phyloP scores from a whole-genome alignment of 176 grass and related monocot genomes.

The Carex myosuroides region DNA sequence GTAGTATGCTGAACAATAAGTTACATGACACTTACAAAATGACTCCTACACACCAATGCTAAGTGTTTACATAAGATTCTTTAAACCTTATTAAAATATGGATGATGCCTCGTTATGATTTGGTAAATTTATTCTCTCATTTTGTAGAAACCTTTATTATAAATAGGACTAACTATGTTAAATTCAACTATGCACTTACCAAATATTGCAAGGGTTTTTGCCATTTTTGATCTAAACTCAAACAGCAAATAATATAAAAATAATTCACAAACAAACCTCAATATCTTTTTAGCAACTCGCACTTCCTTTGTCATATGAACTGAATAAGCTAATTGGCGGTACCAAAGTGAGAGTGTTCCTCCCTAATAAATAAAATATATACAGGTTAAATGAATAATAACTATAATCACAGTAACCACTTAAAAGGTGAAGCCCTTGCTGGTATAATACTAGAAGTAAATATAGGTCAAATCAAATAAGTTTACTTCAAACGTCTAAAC shows the following conservation, averaged over 20 bases:
- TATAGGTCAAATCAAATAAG: background rate
- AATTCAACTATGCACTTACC: background rate
- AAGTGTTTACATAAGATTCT: background rate
- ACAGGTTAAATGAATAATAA: slow-evolving; percentile 1
- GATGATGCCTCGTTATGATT: background rate
- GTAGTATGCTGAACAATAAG: background rate
- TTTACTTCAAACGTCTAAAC: background rate
- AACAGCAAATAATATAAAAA: slow-evolving; percentile 8
- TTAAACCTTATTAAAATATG: background rate
- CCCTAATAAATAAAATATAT: slow-evolving; percentile 32
- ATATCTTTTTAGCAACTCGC: slow-evolving; percentile 69
- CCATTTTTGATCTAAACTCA: background rate
- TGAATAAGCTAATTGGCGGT: slow-evolving; percentile 41
- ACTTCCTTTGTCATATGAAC: slow-evolving; percentile 65
- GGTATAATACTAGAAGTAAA: background rate
- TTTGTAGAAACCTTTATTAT: background rate
- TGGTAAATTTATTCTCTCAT: slow-evolving; percentile 13
- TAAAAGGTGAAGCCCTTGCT: background rate
- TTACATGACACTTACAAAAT: background rate
- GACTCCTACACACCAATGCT: background rate
- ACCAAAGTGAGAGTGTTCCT: slow-evolving; percentile 86
- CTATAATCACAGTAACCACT: background rate
- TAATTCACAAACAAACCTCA: slow-evolving; percentile 44
- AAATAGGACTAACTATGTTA: background rate
- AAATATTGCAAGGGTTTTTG: background rate